phyloP scores from a whole-genome alignment of 805 yeast genomes.

The Maudiozyma bulderi region DNA sequence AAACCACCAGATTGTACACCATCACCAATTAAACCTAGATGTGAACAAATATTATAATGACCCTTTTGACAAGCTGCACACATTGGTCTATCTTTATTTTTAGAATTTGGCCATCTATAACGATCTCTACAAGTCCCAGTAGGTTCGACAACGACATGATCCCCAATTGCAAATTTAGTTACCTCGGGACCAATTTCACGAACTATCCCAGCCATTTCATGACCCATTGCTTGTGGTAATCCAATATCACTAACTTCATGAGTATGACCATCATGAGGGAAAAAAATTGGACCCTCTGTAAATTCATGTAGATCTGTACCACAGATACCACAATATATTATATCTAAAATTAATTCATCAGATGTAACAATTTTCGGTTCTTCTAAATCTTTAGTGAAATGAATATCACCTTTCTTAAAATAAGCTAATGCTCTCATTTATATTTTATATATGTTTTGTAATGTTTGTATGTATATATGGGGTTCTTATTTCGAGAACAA shows the following conservation, averaged over 20 bases:
- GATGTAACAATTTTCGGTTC: slow-evolving; percentile 31
- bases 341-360: slow-evolving; percentile 36
- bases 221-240: slow-evolving; percentile 44
- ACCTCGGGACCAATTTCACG: slow-evolving; percentile 39
- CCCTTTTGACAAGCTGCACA: slow-evolving; percentile 47
- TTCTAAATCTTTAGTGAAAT: slow-evolving; percentile 29
- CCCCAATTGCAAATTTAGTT: slow-evolving; percentile 37
- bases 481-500: neutral
- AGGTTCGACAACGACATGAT: slow-evolving; percentile 55
- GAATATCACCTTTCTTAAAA: slow-evolving; percentile 37
- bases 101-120: slow-evolving; percentile 31
- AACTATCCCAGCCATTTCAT: slow-evolving; percentile 43
- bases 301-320: slow-evolving; percentile 56
- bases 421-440: slow-evolving; percentile 42
- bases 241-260: slow-evolving; percentile 31
- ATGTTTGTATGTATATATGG: neutral
- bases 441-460: neutral
- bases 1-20: slow-evolving; percentile 52
- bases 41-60: slow-evolving; percentile 42
- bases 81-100: slow-evolving; percentile 17
- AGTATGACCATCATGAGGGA: slow-evolving; percentile 32
- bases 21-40: slow-evolving; percentile 42
- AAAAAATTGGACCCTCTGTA: slow-evolving; percentile 50
- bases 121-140: slow-evolving; percentile 48
- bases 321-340: slow-evolving; percentile 53